Evolutionary conservation across 2,329 filamentous ascomycete genomes (phyloP), one percentile per base, ranked within the genome.

Genomic region (Colletotrichum tropicale): DNA sequence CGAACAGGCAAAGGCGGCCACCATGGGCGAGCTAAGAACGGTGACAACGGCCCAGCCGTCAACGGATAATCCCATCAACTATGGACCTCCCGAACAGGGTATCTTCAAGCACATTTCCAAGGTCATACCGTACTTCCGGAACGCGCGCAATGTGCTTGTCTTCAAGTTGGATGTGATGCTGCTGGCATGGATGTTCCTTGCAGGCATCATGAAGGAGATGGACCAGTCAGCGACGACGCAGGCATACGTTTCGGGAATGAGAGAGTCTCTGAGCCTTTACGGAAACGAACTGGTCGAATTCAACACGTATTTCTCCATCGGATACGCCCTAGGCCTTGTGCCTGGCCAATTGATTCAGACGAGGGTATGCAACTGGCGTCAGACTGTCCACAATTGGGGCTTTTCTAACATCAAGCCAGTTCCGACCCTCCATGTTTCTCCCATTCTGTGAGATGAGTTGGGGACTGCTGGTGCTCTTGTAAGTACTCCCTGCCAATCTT

Each of bases 201-300:
- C 76, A 26, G 75, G 76, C 30, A 75, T 78, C 71, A 76, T 78
- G 71, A 78, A 78, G 48, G 73, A 76, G 71, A 79, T 84, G 30
- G 85, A 86, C 70, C 84, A 85, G 74, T 80, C 81, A 8, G 84
- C 83, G 60, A 84, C 82, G 77, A 84, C 80, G 60, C 82, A 79
- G n/a, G 85, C 85, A 21, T 86, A 86, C 61, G 84, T 86, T 12
- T 84, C 82, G 0, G 85, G 85, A 1, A 86, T 86, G 85, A 83
- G 84, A 36, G 81, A 83, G 55, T 83, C 84, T 64, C 76, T 84
- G 8, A 66, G 66, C 2, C 81, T 86, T 2, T 78, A 82, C 24
- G 83, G 82, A 9, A 83, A 84, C 62, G 79, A 85, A 77, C 78
- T 76, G 32, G 78, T 78, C 12, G 67, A 77, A 24, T 73, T 71